A percentile compares a stretch with the other conserved stretches of the same genome.
phyloP scores from a whole-genome alignment of 1,284 basidiomycete genomes.

The Microbotryum saponariae region DNA sequence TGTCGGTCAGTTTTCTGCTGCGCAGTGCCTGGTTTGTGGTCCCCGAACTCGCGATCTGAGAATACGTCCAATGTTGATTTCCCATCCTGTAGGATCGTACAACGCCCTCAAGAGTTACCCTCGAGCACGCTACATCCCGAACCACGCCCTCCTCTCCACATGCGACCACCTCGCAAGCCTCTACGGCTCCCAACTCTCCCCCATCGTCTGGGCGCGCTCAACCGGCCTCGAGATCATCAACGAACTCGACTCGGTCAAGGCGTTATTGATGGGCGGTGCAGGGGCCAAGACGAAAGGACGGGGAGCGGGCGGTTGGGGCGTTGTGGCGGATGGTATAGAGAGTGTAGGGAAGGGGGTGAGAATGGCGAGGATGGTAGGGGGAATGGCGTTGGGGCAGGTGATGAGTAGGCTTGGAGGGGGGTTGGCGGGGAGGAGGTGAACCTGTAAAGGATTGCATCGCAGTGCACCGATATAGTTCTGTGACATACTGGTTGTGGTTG shows the following conservation, averaged over 20 bases:
- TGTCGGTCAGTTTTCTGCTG: conserved; percentile 51
- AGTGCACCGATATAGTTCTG: too few relatives aligned
- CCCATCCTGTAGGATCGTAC: conserved; percentile 54
- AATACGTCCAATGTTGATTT: neutral
- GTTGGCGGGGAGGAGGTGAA: conserved; percentile 2
- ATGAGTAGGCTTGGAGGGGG: conserved; percentile 3
- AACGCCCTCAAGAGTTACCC: conserved; percentile 69
- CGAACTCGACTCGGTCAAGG: conserved; percentile 73
- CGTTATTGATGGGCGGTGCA: conserved; percentile 70
- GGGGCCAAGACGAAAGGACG: conserved; percentile 44
- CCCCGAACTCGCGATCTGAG: neutral
- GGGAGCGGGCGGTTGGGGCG: conserved; percentile 10
- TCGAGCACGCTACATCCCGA: conserved; percentile 69
- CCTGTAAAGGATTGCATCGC: too few relatives aligned
- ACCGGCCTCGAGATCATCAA: conserved; percentile 84
- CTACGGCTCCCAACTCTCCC: conserved; percentile 58
- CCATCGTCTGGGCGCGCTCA: conserved; percentile 75
- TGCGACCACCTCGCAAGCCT: conserved; percentile 83
- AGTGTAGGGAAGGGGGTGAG: neutral
- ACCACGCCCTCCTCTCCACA: conserved; percentile 73
- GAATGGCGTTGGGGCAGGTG: conserved; percentile 1
- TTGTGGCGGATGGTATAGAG: conserved; percentile 12
- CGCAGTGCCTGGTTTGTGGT: neutral
- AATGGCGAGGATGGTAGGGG: conserved; percentile 3
- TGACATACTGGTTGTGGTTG: too few relatives aligned